phyloP scores from a whole-genome alignment of 371 early-diverging fungal genomes.

The Apophysomyces variabilis region DNA sequence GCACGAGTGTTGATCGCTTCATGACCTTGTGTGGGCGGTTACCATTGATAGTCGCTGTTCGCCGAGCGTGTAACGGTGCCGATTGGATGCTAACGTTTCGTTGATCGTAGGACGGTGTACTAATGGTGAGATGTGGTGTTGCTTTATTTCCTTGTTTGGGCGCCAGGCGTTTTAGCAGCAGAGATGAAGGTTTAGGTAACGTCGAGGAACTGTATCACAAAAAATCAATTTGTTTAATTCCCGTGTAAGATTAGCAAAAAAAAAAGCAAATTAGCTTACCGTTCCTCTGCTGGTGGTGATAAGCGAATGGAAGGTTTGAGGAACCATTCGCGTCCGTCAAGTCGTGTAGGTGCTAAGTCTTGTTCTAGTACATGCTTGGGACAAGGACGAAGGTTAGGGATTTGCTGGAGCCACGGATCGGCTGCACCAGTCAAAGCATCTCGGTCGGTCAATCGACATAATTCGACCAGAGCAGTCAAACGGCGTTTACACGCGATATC shows the following conservation, averaged over 20 bases:
- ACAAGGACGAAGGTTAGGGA: conserved; percentile 12
- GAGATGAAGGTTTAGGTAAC: conserved; percentile 45
- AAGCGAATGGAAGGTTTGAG: conserved; percentile 16
- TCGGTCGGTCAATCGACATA: conserved; percentile 22
- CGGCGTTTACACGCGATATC: conserved; percentile 13
- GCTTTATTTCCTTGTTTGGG: conserved; percentile 51
- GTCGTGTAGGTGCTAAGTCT: conserved; percentile 20
- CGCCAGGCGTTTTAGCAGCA: conserved; percentile 49
- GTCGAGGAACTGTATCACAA: conserved; percentile 20
- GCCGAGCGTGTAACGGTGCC: conserved; percentile 51
- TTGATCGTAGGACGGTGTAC: conserved; percentile 60
- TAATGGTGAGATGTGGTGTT: conserved; percentile 60
- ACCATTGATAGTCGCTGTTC: conserved; percentile 21
- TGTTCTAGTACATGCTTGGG: conserved; percentile 14
- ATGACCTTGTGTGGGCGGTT: conserved; percentile 17
- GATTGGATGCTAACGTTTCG: conserved; percentile 48
- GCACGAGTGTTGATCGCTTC: conserved; percentile 22
- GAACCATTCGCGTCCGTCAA: conserved; percentile 19
- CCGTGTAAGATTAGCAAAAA: not conserved
- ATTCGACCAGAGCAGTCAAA: conserved; percentile 14
- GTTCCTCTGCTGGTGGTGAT: conserved; percentile 24
- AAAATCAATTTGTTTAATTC: conserved; percentile 14
- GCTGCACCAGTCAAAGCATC: conserved; percentile 14
- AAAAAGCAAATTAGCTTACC: conserved; percentile 12
- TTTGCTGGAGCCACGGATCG: not conserved